Conservation (phyloP, 345 rosid genomes). For the Camelina neglecta region DNA sequence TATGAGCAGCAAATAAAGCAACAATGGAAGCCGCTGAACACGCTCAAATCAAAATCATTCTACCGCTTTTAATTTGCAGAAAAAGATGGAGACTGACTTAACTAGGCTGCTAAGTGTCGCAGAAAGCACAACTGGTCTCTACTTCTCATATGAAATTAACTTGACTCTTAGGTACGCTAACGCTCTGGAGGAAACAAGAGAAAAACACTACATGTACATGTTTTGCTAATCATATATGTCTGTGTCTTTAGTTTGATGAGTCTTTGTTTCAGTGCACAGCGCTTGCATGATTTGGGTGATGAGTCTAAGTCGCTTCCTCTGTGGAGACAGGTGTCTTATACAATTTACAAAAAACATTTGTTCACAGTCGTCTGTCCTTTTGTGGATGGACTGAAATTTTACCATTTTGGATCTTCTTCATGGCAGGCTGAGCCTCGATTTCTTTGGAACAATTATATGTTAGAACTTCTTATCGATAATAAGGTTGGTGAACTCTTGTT, state of each 20-base stretch:
- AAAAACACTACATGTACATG: background rate
- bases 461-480: constrained; percentile 89
- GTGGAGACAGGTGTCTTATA: constrained; percentile 91
- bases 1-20: background rate
- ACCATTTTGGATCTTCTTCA: constrained; percentile 21
- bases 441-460: constrained; percentile 95
- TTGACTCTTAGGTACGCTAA: constrained; percentile 68
- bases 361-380: background rate
- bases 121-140: constrained; percentile 79
- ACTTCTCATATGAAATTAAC: constrained; percentile 83
- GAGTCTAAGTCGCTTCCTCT: constrained; percentile 95
- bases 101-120: constrained; percentile 67
- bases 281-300: constrained; percentile 83
- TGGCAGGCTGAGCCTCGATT: constrained; percentile 96
- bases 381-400: constrained; percentile 7
- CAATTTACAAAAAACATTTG: constrained; percentile 1
- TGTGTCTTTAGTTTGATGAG: constrained; percentile 4
- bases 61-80: constrained; percentile 52
- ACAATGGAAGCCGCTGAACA: constrained; percentile 21
- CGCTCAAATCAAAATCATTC: constrained; percentile 10
- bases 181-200: background rate
- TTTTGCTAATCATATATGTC: background rate
- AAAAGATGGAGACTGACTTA: constrained; percentile 83
- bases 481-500: constrained; percentile 57
- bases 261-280: constrained; percentile 67